Evolutionary conservation across 2,329 filamentous ascomycete genomes (phyloP), one percentile per base, ranked within the genome.

Genomic region (Tolypocladium tropicale): DNA sequence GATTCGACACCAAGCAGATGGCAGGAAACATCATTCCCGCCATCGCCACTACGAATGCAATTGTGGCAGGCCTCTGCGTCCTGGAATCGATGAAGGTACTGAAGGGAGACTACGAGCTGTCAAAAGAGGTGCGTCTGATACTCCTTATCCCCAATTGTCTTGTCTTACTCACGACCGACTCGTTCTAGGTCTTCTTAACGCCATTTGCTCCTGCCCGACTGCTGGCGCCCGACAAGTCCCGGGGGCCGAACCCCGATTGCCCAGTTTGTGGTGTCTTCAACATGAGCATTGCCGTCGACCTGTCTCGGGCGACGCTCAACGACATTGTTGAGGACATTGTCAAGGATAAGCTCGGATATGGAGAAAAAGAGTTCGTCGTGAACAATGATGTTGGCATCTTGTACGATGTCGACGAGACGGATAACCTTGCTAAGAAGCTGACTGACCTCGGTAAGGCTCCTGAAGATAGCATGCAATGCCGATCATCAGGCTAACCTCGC

Each of bases 1-100:
- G 95, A 57, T 99, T 97, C 67, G 92, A 97, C 67, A 92, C 94
- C 65, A 99, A 99, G 75, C 89, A 99, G 73, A 99, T 97, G 93
- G 94, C 94, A 4, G 94, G 94, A 55, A 99, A 99, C 69, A 99
- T 99, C 65, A 99, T 99, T 59, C 94, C 94, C 1, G 94, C 94
- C 2, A 99, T 99, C 67, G 94, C 94, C 6, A 99, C 94, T 0
- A 97, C 94, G 0, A 99, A 99, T 70, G 94, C 94, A 18, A 95
- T 97, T 70, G 93, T 94, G 2, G 94, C 94, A 18, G 88, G 90
- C 14, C 80, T 99, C 11, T 97, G 92, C 67, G 91, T 97, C 7
- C 75, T 99, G 30, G 88, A 97, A 70, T 86, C 92, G 0, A 94
- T 95, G 77, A 97, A 96, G 70, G 86, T 97, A 28, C 75, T 99